These are phyloP conservation scores for Linum trigynum DNA, from an alignment of 345 rosid genomes.

Conservation along the genomic window DNA sequence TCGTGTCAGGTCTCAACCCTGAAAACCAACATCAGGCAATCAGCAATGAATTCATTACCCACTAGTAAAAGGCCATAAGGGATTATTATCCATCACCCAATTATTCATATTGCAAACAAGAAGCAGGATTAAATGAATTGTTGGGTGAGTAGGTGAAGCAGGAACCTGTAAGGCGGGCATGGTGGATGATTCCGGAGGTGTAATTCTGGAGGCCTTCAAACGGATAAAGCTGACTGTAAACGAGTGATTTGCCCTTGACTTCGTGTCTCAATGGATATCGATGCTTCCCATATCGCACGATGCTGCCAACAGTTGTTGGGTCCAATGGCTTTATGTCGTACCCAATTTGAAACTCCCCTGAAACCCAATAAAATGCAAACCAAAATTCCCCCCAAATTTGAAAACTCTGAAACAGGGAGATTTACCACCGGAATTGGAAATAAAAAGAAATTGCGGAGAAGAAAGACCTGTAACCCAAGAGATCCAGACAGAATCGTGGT, in stretches of 20 bases:
- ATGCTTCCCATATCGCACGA: conserved; percentile 60
- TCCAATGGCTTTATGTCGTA: conserved; percentile 33
- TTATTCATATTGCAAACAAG: background rate
- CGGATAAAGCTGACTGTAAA: conserved; percentile 72
- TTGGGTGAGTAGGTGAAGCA: background rate
- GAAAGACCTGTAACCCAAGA: conserved; percentile 62
- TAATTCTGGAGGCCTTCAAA: conserved; percentile 71
- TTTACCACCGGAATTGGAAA: background rate
- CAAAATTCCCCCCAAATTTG: background rate
- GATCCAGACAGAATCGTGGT: conserved; percentile 56
- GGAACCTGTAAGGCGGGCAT: conserved; percentile 59
- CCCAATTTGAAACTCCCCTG: conserved; percentile 8
- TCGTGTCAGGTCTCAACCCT: conserved; percentile 4
- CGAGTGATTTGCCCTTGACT: conserved; percentile 39
- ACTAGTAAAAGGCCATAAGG: conserved; percentile 21
- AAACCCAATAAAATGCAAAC: background rate
- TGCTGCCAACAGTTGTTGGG: conserved; percentile 45
- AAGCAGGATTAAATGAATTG: too few species aligned
- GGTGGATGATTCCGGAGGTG: conserved; percentile 81
- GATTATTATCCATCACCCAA: background rate
- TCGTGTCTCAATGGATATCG: conserved; percentile 36
- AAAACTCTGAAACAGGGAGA: background rate
- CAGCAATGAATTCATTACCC: conserved; percentile 63
- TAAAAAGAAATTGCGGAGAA: background rate
- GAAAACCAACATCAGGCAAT: conserved; percentile 36